Evolutionary conservation across 2,329 filamentous ascomycete species (phyloP).

Genomic region (Parastagonospora nodorum): DNA sequence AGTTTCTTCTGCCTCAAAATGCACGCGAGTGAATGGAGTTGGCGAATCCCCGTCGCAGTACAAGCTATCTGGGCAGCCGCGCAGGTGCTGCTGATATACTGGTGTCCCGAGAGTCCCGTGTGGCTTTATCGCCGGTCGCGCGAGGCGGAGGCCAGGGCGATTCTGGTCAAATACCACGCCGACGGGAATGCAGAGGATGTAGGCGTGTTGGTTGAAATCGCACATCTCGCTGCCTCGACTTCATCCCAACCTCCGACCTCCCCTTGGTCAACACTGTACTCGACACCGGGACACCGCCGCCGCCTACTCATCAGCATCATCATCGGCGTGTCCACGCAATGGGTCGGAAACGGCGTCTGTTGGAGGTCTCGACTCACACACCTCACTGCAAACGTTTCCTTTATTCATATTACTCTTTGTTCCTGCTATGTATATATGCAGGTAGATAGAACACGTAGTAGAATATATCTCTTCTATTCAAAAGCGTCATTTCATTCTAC

Average conservation of each 20-base stretch:
- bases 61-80: conserved; percentile 10
- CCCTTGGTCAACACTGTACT: conserved; percentile 17
- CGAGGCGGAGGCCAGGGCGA: conserved; percentile 56
- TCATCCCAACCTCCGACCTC: not conserved
- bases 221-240: too few relatives aligned
- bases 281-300: conserved; percentile 44
- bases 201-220: not conserved
- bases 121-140: conserved; percentile 63
- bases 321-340: conserved; percentile 47
- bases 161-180: conserved; percentile 61
- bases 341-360: conserved; percentile 18
- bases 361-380: too few relatives aligned
- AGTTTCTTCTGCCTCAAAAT: conserved; percentile 12
- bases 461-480: too few relatives aligned
- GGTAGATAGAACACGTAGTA: too few relatives aligned
- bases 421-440: too few relatives aligned
- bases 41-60: conserved; percentile 12
- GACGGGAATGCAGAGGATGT: conserved; percentile 43
- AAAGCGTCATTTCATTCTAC: conserved; percentile 48
- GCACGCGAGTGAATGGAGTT: conserved; percentile 13
- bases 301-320: conserved; percentile 46
- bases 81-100: conserved; percentile 8
- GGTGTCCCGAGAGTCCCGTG: conserved; percentile 61
- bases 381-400: too few relatives aligned
- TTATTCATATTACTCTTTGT: too few relatives aligned